Percentiles rank a stretch among this genome's conserved stretches.
These are phyloP conservation scores for Sporothrix protearum DNA, from an alignment of 2,329 filamentous ascomycete species.

Conservation along the genomic window DNA sequence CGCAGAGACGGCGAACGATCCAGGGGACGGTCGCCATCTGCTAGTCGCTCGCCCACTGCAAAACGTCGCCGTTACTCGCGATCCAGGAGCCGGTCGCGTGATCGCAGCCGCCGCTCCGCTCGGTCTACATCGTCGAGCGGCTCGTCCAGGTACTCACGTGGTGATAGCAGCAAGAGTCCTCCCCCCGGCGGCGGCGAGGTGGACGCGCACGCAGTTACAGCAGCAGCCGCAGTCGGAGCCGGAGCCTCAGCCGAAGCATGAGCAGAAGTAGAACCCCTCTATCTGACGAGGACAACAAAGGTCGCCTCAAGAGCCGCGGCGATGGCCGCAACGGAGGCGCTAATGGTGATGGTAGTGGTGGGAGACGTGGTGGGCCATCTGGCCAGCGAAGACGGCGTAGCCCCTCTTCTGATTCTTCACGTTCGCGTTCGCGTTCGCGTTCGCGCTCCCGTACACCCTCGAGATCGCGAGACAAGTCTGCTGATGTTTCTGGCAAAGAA, in stretches of 20 bases:
- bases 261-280: slow-evolving; percentile 31
- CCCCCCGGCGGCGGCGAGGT: slow-evolving; percentile 27
- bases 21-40: slow-evolving; percentile 42
- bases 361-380: neutral
- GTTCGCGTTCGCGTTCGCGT: slow-evolving; percentile 38
- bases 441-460: slow-evolving; percentile 39
- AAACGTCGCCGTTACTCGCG: slow-evolving; percentile 52
- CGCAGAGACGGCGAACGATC: slow-evolving; percentile 34
- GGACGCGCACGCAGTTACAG: slow-evolving; percentile 29
- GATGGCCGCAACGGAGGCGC: slow-evolving; percentile 15
- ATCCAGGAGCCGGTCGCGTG: slow-evolving; percentile 47
- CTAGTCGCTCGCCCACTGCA: slow-evolving; percentile 37
- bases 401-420: slow-evolving; percentile 51
- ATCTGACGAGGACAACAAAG: slow-evolving; percentile 18
- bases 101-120: slow-evolving; percentile 37
- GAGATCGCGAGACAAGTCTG: slow-evolving; percentile 50
- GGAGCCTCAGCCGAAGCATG: slow-evolving; percentile 34
- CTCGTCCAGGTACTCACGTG: slow-evolving; percentile 37
- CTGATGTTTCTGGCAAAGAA: slow-evolving; percentile 55
- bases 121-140: slow-evolving; percentile 40
- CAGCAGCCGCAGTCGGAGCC: slow-evolving; percentile 34
- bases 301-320: slow-evolving; percentile 12
- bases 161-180: slow-evolving; percentile 27
- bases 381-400: slow-evolving; percentile 43
- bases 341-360: neutral